Evolutionary conservation across 2,329 filamentous ascomycete genomes (phyloP), one percentile per base, ranked within the genome.

Genomic region (Colletotrichum sp.): DNA sequence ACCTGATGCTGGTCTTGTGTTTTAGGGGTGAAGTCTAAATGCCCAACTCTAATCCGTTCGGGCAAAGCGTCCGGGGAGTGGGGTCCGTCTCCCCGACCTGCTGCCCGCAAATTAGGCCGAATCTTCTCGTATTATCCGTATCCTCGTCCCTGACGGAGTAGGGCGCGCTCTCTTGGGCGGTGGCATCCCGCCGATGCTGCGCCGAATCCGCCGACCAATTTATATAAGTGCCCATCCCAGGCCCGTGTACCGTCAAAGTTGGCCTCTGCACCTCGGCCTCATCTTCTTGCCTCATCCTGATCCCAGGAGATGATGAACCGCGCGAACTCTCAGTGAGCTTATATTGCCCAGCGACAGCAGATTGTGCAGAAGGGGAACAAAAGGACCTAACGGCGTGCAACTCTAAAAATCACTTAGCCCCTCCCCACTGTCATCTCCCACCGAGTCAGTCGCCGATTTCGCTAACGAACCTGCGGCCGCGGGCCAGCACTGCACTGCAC

Each of bases 11-110:
- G 60, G 70, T 72, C 63, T 44, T n/a, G 63, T 63, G 72, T 72
- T 75, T 76, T 72, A 68, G 63, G 69, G 73, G 63, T 57, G 44
- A 76, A 73, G 64, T 72, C 52, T 76, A 73, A 76, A 73, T 30
- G 24, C 49, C 34, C 55, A 76, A 73, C 70, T 36, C 60, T 65
- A 73, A 68, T 65, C 32, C 26, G 21, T 57, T 52, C 57, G 57
- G 68, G 57, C 59, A 28, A 63, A 52, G 39, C 44, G 30, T 34
- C 24, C 60, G 44, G n/a, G 18, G 55, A 26, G 60, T 66, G 36
- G 68, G 36, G 49, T 15, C 52, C 18, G 12, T 28, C 30, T 63
- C 30, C 59, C 52, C 44, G 65, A 52, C 18, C 9, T 18, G 62
- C 62, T 64, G 62, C 34, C 36, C 63, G 63, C 32, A 49, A 49